Evolutionary conservation across 2,329 filamentous ascomycete species (phyloP).

Genomic region (Amphichorda felina): DNA sequence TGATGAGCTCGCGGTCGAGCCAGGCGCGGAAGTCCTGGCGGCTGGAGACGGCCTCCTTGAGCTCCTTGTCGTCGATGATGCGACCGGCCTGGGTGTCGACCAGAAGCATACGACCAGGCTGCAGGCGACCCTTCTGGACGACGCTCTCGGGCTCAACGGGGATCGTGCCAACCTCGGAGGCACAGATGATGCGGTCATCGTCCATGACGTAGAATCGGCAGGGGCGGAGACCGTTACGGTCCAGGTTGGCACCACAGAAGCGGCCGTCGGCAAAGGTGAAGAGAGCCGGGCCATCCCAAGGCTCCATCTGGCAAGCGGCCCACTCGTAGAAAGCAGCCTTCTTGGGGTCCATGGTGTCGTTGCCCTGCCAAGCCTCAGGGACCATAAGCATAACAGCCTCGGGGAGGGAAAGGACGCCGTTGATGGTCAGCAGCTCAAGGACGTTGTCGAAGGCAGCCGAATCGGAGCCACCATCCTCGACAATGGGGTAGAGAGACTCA

Average conservation of each 20-base stretch:
- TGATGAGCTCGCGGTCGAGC: constrained; percentile 78
- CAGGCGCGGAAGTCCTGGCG: constrained; percentile 81
- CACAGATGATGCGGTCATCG: constrained; percentile 93
- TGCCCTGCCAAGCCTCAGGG: constrained; percentile 95
- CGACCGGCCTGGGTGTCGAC: constrained; percentile 83
- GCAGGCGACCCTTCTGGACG: constrained; percentile 83
- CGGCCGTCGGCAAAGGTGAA: constrained; percentile 96
- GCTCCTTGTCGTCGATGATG: constrained; percentile 86
- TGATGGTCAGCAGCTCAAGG: constrained; percentile 84
- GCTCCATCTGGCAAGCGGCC: constrained; percentile 98
- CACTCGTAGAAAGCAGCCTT: constrained; percentile 98
- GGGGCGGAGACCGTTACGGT: constrained; percentile 87
- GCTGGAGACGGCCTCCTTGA: constrained; percentile 80
- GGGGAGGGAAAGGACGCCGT: constrained; percentile 86
- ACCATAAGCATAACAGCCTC: constrained; percentile 99
- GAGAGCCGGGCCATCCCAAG: constrained; percentile 91
- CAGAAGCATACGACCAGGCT: constrained; percentile 90
- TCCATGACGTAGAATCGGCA: constrained; percentile 97
- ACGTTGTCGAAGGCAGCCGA: constrained; percentile 97
- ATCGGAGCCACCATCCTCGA: constrained; percentile 93
- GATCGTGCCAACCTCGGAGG: constrained; percentile 92
- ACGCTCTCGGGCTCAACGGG: constrained; percentile 81
- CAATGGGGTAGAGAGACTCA: constrained; percentile 81
- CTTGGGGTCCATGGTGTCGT: constrained; percentile 79
- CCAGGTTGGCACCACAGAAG: constrained; percentile 93